These are phyloP conservation scores for Penicillium parvum DNA, from an alignment of 495 filamentous ascomycete genomes.

Conservation along the genomic window DNA sequence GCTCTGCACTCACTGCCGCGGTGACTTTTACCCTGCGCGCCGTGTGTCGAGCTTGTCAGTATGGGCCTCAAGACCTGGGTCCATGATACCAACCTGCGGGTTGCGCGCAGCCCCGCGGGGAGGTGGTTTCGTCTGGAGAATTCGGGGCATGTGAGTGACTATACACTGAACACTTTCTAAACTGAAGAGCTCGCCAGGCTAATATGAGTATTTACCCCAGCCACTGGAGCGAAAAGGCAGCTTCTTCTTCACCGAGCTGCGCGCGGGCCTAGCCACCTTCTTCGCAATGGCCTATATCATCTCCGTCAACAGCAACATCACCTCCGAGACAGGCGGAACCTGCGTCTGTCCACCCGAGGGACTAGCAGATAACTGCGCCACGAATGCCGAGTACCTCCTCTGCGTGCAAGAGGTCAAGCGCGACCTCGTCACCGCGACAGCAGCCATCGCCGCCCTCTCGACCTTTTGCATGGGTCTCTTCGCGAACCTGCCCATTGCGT, in stretches of 20 bases:
- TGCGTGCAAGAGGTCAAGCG: conserved; percentile 64
- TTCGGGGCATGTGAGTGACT: conserved; percentile 62
- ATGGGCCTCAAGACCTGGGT: conserved; percentile 45
- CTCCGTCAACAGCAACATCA: conserved; percentile 68
- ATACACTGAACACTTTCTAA: not conserved
- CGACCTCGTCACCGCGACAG: conserved; percentile 75
- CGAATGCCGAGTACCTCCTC: conserved; percentile 54
- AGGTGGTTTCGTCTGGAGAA: conserved; percentile 70
- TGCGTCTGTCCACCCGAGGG: conserved; percentile 60
- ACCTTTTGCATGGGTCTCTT: conserved; percentile 74
- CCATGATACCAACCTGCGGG: conserved; percentile 47
- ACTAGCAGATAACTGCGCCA: conserved; percentile 49
- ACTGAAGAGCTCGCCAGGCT: too few species aligned
- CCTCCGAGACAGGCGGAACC: conserved; percentile 61
- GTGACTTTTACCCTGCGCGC: conserved; percentile 10
- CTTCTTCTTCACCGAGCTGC: conserved; percentile 74
- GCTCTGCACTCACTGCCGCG: not conserved
- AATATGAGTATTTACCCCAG: conserved; percentile 20
- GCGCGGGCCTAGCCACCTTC: conserved; percentile 75
- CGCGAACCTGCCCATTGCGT: conserved; percentile 65
- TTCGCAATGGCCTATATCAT: conserved; percentile 88
- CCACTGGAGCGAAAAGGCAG: conserved; percentile 65
- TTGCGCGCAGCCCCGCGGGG: conserved; percentile 59
- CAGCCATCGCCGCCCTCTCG: conserved; percentile 66
- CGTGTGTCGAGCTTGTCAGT: not conserved